Percentiles rank a stretch among this genome's conserved stretches.
phyloP scores from a whole-genome alignment of 2,329 filamentous ascomycete genomes.

The Venturia aucupariae region DNA sequence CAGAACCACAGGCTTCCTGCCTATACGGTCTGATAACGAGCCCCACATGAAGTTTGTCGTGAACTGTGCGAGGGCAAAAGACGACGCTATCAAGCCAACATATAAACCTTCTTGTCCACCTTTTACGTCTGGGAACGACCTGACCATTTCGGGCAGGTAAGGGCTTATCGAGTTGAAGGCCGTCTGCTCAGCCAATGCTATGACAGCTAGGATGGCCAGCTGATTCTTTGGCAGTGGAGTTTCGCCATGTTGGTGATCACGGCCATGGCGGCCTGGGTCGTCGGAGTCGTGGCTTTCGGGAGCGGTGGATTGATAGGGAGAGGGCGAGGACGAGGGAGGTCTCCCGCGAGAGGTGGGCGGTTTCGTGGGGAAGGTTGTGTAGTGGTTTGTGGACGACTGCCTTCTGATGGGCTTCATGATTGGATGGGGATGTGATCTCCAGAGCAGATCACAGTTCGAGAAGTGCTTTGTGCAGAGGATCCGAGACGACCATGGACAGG shows the following conservation, averaged over 20 bases:
- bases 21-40: conserved; percentile 68
- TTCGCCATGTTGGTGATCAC: conserved; percentile 34
- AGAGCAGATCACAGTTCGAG: neutral
- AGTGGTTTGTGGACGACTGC: conserved; percentile 51
- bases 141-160: conserved; percentile 88
- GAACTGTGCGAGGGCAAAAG: conserved; percentile 88
- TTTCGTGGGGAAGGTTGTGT: conserved; percentile 70
- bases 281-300: conserved; percentile 22
- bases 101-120: conserved; percentile 68
- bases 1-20: conserved; percentile 73
- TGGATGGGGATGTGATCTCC: neutral
- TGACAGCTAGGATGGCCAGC: conserved; percentile 73
- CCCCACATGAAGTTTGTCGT: conserved; percentile 90
- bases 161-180: conserved; percentile 94
- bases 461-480: neutral
- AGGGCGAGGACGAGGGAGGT: conserved; percentile 29
- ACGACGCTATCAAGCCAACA: conserved; percentile 80
- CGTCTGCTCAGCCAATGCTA: conserved; percentile 89
- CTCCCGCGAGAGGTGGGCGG: conserved; percentile 59
- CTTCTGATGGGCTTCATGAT: conserved; percentile 6
- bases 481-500: neutral
- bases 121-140: conserved; percentile 72
- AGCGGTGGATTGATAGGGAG: conserved; percentile 17
- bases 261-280: conserved; percentile 24
- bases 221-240: conserved; percentile 77